These are phyloP conservation scores for Sarocladium brachiariae DNA, from an alignment of 2,329 filamentous ascomycete species.

Conservation along the genomic window DNA sequence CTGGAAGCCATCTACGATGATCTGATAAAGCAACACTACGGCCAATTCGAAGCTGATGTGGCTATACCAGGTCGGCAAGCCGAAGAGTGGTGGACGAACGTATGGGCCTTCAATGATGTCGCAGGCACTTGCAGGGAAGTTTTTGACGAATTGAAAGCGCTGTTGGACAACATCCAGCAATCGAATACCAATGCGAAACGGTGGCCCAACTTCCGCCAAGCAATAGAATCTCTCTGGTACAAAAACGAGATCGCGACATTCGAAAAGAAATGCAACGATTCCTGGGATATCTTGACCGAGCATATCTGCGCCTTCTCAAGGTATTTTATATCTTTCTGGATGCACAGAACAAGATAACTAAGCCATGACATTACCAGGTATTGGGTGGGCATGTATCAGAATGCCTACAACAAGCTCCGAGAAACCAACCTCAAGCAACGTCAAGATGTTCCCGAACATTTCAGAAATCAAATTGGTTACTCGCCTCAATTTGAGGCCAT, in stretches of 20 bases:
- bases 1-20: neutral
- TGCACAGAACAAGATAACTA: neutral
- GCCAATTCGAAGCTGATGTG: neutral
- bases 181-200: neutral
- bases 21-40: neutral
- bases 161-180: neutral
- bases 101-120: neutral
- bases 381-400: neutral
- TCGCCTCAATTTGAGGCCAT: neutral
- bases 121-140: neutral
- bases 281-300: neutral
- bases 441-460: neutral
- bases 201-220: neutral
- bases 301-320: neutral
- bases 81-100: neutral
- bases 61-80: no score
- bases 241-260: neutral
- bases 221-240: neutral
- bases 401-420: neutral
- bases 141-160: neutral
- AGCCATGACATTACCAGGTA: neutral
- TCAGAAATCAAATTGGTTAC: neutral
- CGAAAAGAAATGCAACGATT: neutral
- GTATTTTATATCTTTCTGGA: neutral
- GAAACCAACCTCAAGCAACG: neutral